Evolutionary conservation across 2,329 filamentous ascomycete species (phyloP).

Genomic region (Ascochyta pisi): DNA sequence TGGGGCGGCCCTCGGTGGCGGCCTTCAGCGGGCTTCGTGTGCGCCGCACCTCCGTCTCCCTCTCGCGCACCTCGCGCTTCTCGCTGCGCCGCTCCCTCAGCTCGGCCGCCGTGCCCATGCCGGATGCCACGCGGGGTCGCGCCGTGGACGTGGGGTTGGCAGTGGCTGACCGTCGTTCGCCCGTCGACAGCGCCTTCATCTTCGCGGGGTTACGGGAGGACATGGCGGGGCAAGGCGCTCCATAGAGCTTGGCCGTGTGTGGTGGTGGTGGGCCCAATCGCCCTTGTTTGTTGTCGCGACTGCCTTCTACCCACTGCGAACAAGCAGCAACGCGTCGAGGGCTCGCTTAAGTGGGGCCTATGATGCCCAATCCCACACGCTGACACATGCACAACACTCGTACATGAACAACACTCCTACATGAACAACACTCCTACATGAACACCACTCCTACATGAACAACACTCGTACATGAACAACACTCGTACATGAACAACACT

Average conservation of each 20-base stretch:
- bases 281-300: constrained; percentile 31
- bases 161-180: constrained; percentile 43
- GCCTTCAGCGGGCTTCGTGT: constrained; percentile 49
- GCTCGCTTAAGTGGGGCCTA: constrained; percentile 12
- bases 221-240: constrained; percentile 38
- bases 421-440: too few relatives aligned
- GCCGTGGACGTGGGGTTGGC: constrained; percentile 41
- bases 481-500: too few relatives aligned
- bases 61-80: constrained; percentile 45
- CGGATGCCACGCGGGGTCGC: constrained; percentile 46
- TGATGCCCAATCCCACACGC: background rate
- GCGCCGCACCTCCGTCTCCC: constrained; percentile 44
- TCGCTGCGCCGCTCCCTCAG: constrained; percentile 44
- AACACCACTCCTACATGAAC: too few relatives aligned
- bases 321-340: constrained; percentile 13
- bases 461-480: too few relatives aligned
- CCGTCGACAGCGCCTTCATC: constrained; percentile 37
- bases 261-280: background rate
- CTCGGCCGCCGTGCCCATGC: constrained; percentile 23
- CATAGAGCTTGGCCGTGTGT: constrained; percentile 30
- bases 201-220: constrained; percentile 42
- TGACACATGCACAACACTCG: too few relatives aligned
- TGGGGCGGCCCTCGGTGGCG: constrained; percentile 41
- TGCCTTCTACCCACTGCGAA: constrained; percentile 2
- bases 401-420: too few relatives aligned